Percentiles rank a stretch among this genome's conserved stretches.
Evolutionary conservation across 2,329 filamentous ascomycete genomes (phyloP).

Genomic region (Epichloe typhina): DNA sequence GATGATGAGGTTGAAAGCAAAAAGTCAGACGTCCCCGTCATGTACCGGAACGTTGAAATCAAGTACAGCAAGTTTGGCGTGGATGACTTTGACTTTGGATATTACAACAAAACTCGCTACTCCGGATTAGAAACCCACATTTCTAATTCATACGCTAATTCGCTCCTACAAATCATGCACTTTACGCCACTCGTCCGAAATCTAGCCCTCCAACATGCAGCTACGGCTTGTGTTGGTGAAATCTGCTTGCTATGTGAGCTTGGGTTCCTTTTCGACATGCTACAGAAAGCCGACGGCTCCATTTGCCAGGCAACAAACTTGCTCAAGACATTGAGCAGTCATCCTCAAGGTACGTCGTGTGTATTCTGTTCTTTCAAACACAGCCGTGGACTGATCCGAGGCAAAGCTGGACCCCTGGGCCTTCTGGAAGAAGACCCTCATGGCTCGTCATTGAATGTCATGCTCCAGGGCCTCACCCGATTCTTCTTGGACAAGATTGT

Average conservation of each 20-base stretch:
- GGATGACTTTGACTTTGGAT: constrained; percentile 98
- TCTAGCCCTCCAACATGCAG: constrained; percentile 75
- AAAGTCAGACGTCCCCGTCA: constrained; percentile 69
- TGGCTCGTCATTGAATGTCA: constrained; percentile 58
- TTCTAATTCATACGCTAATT: constrained; percentile 89
- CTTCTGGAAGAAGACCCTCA: constrained; percentile 75
- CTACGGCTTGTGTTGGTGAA: constrained; percentile 70
- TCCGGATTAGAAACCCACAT: constrained; percentile 95
- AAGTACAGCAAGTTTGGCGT: constrained; percentile 98
- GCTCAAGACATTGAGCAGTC: constrained; percentile 74
- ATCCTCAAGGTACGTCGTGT: constrained; percentile 49
- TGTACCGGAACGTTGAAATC: constrained; percentile 92
- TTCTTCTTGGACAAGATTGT: constrained; percentile 76
- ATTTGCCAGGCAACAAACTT: constrained; percentile 96
- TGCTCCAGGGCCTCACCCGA: constrained; percentile 75
- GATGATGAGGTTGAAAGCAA: constrained; percentile 59
- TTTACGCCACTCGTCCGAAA: constrained; percentile 86
- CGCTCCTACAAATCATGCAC: constrained; percentile 78
- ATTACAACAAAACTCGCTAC: constrained; percentile 86
- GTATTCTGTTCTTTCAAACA: background rate
- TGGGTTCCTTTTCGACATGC: constrained; percentile 93
- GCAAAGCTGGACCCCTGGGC: constrained; percentile 54
- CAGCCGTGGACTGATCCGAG: background rate
- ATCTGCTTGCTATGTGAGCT: constrained; percentile 85
- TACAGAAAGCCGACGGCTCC: constrained; percentile 85